Evolutionary conservation across 306 rosid genomes (phyloP).

Genomic region (Quercus dentata): DNA sequence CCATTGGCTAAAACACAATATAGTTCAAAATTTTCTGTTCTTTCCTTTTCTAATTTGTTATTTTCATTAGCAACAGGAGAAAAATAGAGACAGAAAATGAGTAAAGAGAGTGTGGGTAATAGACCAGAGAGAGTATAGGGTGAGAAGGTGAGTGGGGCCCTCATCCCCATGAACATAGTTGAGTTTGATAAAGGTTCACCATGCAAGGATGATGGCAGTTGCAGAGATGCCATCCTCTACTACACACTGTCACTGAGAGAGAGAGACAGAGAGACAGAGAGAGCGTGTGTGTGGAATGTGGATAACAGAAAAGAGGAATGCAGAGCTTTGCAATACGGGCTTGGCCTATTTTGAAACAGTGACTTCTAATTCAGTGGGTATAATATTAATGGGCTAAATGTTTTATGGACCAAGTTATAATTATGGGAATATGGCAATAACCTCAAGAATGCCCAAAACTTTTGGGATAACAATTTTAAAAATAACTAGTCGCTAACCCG

Average conservation of each 20-base stretch:
- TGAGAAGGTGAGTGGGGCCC: conserved; percentile 30
- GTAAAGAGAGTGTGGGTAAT: conserved; percentile 1
- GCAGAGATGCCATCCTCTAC: conserved; percentile 48
- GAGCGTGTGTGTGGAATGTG: not conserved
- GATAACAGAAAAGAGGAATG: conserved; percentile 18
- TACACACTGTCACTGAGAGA: not conserved
- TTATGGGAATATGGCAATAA: too few species aligned
- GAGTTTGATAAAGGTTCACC: conserved; percentile 40
- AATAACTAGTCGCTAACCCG: too few species aligned
- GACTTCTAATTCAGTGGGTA: too few species aligned
- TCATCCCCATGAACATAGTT: conserved; percentile 20
- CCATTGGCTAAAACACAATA: not conserved
- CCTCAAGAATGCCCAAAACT: too few species aligned
- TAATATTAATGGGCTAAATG: not conserved
- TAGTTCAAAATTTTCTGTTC: not conserved
- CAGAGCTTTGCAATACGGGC: not conserved
- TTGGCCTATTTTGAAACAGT: not conserved
- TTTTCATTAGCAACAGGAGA: not conserved
- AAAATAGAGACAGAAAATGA: not conserved
- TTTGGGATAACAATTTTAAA: too few species aligned
- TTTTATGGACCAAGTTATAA: not conserved
- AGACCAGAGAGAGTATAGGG: conserved; percentile 31
- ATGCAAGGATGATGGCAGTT: conserved; percentile 30
- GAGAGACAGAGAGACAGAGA: too few species aligned
- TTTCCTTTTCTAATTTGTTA: too few species aligned